Evolutionary conservation across 2,329 filamentous ascomycete species (phyloP), one percentile per base, ranked within the genome.

Genomic region (Lizonia empirigonia): DNA sequence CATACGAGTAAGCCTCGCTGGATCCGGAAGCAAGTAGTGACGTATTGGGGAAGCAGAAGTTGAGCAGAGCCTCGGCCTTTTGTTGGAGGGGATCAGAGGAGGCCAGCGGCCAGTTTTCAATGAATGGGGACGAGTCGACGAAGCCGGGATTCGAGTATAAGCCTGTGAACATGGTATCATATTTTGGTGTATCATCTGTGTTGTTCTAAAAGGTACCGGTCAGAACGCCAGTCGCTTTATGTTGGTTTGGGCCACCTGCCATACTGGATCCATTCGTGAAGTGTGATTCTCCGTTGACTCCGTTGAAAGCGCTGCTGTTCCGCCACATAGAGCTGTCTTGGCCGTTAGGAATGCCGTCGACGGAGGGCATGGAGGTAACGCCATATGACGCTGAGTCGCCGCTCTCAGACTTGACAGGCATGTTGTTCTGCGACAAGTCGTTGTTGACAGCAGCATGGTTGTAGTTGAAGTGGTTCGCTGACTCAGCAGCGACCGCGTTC

Each of bases 21-120:
- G 69, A 67, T 36, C 56, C 60, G 18, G 63, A 56, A 29, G 53
- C 48, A 26, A 64, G 41, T 41, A 63, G 42, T 45, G 64, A 63
- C 22, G 64, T 50, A 33, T 82, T 71, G 70, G 78, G 69, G 78
- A 80, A 76, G 80, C 83, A 75, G 77, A 78, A 75, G 74, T 80
- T 68, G 52, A 77, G 66, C 54, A 79, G 66, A 47, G 71, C 71
- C 58, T 73, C 71, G 42, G 76, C 73, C 60, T 79, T 78, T 59
- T 70, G 70, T 60, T 78, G 76, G 53, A 78, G 62, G 45, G 77
- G 76, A 67, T 79, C 74, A 42, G 55, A 56, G 44, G 56, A 62
- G 56, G 63, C 74, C 62, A 74, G 65, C 59, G 73, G 70, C 76
- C 76, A 79, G 57, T 74, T 74, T 50, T 72, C 66, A 65, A 69